These are phyloP conservation scores for Cubamyces lactineus DNA, from an alignment of 768 basidiomycete species.

Conservation along the genomic window DNA sequence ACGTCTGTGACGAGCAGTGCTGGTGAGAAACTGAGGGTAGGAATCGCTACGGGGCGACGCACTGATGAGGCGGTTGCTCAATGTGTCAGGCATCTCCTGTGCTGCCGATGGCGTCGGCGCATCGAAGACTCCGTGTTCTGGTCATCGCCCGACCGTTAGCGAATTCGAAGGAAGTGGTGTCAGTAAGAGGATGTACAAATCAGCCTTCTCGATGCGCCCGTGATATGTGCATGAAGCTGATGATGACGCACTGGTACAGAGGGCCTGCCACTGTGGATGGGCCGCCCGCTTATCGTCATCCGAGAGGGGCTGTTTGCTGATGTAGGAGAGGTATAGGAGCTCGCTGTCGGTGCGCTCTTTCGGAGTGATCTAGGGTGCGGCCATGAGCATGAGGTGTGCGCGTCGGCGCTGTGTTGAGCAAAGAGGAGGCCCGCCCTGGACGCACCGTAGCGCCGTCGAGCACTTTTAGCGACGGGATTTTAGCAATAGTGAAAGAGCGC, in stretches of 20 bases:
- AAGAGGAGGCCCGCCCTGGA: constrained; percentile 15
- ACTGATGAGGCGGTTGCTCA: constrained; percentile 68
- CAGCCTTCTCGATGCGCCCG: constrained; percentile 2
- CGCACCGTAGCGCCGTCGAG: constrained; percentile 71
- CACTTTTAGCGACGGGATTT: constrained; percentile 59
- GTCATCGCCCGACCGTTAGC: not conserved
- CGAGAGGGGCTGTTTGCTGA: constrained; percentile 50
- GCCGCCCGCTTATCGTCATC: constrained; percentile 47
- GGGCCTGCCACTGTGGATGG: constrained; percentile 67
- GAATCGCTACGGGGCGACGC: constrained; percentile 20
- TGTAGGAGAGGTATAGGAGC: constrained; percentile 75
- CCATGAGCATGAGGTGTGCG: not conserved
- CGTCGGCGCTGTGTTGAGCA: not conserved
- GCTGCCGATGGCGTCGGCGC: constrained; percentile 31
- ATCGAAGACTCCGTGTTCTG: constrained; percentile 64
- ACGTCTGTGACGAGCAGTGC: constrained; percentile 21
- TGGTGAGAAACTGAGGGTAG: not conserved
- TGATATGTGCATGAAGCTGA: not conserved
- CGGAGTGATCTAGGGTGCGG: constrained; percentile 57
- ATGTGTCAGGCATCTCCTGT: constrained; percentile 52
- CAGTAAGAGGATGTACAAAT: not conserved
- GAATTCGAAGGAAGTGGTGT: not conserved
- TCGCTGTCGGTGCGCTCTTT: constrained; percentile 82
- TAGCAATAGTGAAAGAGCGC: constrained; percentile 68
- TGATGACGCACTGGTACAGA: constrained; percentile 60